Percentiles rank a stretch among this genome's conserved stretches.
phyloP scores from a whole-genome alignment of 2,329 filamentous ascomycete species.

The Colletotrichum sansevieriae region DNA sequence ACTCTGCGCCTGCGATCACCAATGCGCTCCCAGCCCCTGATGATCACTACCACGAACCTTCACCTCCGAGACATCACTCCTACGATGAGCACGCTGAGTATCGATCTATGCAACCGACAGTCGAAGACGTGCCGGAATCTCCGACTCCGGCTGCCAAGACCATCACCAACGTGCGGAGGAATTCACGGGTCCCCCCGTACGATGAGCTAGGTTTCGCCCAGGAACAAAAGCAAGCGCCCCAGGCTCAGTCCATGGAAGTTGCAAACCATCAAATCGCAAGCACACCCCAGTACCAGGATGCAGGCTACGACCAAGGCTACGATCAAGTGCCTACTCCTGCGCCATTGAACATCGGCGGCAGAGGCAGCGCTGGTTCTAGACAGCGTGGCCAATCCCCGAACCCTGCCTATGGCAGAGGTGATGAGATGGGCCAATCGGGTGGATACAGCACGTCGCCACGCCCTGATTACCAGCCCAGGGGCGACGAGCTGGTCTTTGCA shows the following conservation, averaged over 20 bases:
- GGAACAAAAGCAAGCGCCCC: conserved; percentile 22
- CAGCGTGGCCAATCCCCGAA: conserved; percentile 32
- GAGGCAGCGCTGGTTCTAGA: conserved; percentile 47
- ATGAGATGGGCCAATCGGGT: conserved; percentile 35
- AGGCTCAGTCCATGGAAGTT: conserved; percentile 21
- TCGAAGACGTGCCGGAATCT: conserved; percentile 74
- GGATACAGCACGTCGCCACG: conserved; percentile 48
- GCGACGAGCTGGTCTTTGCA: conserved; percentile 47
- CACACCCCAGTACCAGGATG: conserved; percentile 53
- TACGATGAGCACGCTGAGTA: conserved; percentile 64
- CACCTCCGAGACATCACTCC: conserved; percentile 61
- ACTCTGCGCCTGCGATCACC: conserved; percentile 59
- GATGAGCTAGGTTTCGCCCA: conserved; percentile 43
- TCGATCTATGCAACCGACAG: conserved; percentile 71
- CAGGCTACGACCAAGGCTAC: conserved; percentile 48
- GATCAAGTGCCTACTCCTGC: conserved; percentile 57
- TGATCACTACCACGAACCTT: conserved; percentile 48
- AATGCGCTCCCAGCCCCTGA: conserved; percentile 51
- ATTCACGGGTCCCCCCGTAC: conserved; percentile 45
- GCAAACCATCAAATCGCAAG: conserved; percentile 4
- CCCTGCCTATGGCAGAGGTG: conserved; percentile 22
- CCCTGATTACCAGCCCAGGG: conserved; percentile 34
- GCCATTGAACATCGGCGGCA: conserved; percentile 58
- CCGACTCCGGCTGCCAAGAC: conserved; percentile 47
- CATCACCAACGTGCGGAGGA: conserved; percentile 45